Evolutionary conservation across 2,329 filamentous ascomycete genomes (phyloP), one percentile per base, ranked within the genome.

Genomic region (Penicillium sp.): DNA sequence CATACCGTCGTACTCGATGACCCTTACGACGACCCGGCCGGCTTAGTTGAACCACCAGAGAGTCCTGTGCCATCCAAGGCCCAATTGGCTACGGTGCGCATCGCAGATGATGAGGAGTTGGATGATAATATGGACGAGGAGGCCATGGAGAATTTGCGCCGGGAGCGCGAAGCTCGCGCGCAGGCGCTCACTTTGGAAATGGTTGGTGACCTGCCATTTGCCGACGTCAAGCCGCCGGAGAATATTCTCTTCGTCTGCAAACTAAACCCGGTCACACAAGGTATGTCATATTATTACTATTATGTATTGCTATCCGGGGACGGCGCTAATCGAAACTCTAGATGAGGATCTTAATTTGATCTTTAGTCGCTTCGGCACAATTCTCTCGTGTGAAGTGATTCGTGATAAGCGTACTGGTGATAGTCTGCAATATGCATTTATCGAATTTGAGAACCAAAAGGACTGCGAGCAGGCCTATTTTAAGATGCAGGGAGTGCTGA

Each of bases 181-280:
- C 94, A 97, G 73, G 94, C 94, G 1, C 78, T 99, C 67, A 97
- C 93, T 1, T 82, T 99, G 44, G 94, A 99, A 77, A 95, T 99
- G 87, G 94, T 99, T 75, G 94, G 94, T 39, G 94, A 99, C 72
- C 79, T 99, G 54, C 94, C 94, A 4, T 99, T 97, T 73, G 94
- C 94, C 55, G 94, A 99, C 75, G 92, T 99, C 65, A 95, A 93
- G 66, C 94, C 94, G 4, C 94, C 94, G 0, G 94, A 99, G 77
- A 97, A 99, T 72, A 87, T 99, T 13, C 81, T 99, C 2, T 99
- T 99, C 70, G 92, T 99, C 39, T 99, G 94, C 87, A 99, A 99
- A 73, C 81, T 99, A 39, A 99, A 99, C 66, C 94, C 94, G 0
- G 92, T 99, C 43, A 99, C 94, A 9, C 89, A 91, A 68, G 81